Base-by-base conservation (phyloP, 2,329 filamentous ascomycete species). In the Trichoderma breve region DNA sequence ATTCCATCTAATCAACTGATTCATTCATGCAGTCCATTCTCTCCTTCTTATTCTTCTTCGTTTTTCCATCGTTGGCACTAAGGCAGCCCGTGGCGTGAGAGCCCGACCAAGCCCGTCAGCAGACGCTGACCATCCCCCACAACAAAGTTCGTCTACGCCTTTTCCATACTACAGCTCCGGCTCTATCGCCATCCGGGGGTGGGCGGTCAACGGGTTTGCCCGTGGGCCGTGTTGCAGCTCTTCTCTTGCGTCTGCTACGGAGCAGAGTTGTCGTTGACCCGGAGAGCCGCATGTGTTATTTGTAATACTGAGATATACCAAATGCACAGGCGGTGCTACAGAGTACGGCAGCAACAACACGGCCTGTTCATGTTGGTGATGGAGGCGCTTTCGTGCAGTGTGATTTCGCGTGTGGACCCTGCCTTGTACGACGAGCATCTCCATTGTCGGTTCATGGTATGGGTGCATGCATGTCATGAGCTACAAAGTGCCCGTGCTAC, bases 21-120 rank as follows among this genome's bases (percentile, higher is more conserved):
- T 53, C 47, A 53, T 26, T 66, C 32, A 26, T n/a, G 15, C 39
- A 43, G 39, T 43, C 39, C 39, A n/a, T 43, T n/a, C 39, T 34
- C 47, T n/a, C n/a, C 28, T 24, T 32, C 18, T 47, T 24, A 32
- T 30, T 55, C 26, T 47, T 60, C 26, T 30, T 58, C 39, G 15
- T 12, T 26, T 36, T 47, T 68, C 47, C 53, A 34, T 53, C 47
- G 26, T 43, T 47, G n/a, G 39, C 66, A 69, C 66, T 61, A 70
- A 62, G 51, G 34, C 66, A n/a, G 21, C 30, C 28, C 57, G 66
- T 70, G 57, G 66, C 66, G 66, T 70, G 21, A 61, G 28, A 62
- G 57, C 57, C 57, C 55, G n/a, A 34, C 26, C n/a, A 36, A 53
- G 66, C 66, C 66, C 55, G 66, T 70, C 66, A 70, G 66, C 66